A percentile compares a stretch with the other conserved stretches of the same genome.
Evolutionary conservation across 805 yeast genomes (phyloP).

Genomic region (Hanseniaspora valbyensis): DNA sequence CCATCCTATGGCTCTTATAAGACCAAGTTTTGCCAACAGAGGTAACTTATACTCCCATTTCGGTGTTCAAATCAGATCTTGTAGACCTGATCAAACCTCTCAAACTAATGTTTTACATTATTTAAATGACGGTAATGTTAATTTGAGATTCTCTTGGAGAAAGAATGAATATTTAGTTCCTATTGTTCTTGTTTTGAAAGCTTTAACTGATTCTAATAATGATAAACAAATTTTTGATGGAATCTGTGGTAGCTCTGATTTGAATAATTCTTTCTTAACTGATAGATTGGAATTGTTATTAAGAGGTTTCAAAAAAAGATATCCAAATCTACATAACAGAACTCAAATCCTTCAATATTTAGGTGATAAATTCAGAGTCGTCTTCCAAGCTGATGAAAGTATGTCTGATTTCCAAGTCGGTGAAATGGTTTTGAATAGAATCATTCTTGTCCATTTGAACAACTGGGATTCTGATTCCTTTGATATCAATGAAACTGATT

Average conservation of each 20-base stretch:
- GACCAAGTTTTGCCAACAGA: slow-evolving; percentile 89
- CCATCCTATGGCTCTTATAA: slow-evolving; percentile 95
- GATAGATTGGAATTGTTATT: slow-evolving; percentile 92
- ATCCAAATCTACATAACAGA: slow-evolving; percentile 53
- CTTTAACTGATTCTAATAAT: slow-evolving; percentile 66
- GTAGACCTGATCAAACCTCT: slow-evolving; percentile 93
- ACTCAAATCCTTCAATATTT: slow-evolving; percentile 85
- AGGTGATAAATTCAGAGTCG: slow-evolving; percentile 93
- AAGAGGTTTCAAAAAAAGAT: slow-evolving; percentile 75
- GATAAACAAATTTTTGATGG: slow-evolving; percentile 96
- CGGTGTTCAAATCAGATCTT: slow-evolving; percentile 91
- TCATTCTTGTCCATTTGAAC: slow-evolving; percentile 78
- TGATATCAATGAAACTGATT: slow-evolving; percentile 11
- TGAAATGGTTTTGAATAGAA: slow-evolving; percentile 63
- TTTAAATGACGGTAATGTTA: slow-evolving; percentile 87
- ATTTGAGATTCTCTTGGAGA: slow-evolving; percentile 94
- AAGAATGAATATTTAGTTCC: slow-evolving; percentile 93
- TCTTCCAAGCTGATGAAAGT: slow-evolving; percentile 79
- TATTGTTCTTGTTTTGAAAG: slow-evolving; percentile 82
- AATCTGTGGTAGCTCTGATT: slow-evolving; percentile 72
- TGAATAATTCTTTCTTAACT: slow-evolving; percentile 80
- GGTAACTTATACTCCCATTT: slow-evolving; percentile 79
- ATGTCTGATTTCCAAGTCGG: slow-evolving; percentile 86
- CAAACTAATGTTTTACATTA: slow-evolving; percentile 97
- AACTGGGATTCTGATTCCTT: slow-evolving; percentile 27